Evolutionary conservation across 148 eudicot genomes (phyloP).

Genomic region (Amaranthus hypochondriacus): DNA sequence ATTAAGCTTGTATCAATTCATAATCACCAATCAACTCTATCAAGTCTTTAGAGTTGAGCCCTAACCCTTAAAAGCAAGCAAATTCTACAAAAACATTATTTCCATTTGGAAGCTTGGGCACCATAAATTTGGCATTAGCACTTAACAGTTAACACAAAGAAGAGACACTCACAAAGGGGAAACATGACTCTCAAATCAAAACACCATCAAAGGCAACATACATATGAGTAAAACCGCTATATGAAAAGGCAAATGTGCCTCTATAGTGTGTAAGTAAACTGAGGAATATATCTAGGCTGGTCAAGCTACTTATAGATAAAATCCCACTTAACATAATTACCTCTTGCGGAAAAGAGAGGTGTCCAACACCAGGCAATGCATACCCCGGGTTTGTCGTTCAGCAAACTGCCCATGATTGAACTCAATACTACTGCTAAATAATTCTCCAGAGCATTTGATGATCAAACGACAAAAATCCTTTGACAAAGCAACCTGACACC

Average conservation of each 20-base stretch:
- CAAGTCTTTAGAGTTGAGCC: background rate
- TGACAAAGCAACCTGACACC: constrained; percentile 72
- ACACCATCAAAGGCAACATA: background rate
- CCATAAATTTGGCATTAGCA: background rate
- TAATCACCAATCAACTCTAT: too few relatives aligned
- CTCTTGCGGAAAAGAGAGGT: constrained; percentile 78
- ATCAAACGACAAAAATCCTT: constrained; percentile 79
- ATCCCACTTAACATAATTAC: constrained; percentile 34
- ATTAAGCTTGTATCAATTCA: background rate
- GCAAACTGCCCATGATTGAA: constrained; percentile 26
- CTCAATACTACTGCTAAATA: constrained; percentile 31
- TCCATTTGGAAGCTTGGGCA: background rate
- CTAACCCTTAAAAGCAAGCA: background rate
- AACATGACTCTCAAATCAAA: background rate
- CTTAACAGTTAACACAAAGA: background rate
- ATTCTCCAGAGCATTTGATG: constrained; percentile 66
- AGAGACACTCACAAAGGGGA: background rate
- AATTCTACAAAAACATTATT: background rate
- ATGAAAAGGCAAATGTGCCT: background rate
- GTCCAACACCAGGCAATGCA: constrained; percentile 74
- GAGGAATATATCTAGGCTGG: background rate
- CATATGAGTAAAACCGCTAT: background rate
- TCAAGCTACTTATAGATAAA: background rate
- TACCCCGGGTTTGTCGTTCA: constrained; percentile 38
- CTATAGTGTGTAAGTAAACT: background rate